Percentiles rank a stretch among this genome's conserved stretches.
phyloP scores from a whole-genome alignment of 768 basidiomycete genomes.

The Crassisporium funariophilum region DNA sequence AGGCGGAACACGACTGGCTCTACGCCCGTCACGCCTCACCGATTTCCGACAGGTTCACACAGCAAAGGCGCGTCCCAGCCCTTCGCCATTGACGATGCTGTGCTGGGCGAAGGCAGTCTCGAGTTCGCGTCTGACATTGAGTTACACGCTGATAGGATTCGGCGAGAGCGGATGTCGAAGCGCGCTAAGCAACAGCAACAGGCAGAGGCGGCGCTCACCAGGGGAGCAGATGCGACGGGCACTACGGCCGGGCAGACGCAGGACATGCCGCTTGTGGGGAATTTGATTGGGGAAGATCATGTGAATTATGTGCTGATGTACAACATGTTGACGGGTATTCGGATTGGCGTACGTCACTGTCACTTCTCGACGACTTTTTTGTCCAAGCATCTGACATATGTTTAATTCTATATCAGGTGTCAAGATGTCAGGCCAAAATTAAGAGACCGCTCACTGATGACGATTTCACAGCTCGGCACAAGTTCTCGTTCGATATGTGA shows the following conservation, averaged over 20 bases:
- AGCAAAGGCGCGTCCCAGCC: slow-evolving; percentile 33
- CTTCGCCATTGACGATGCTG: slow-evolving; percentile 37
- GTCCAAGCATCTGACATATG: slow-evolving; percentile 14
- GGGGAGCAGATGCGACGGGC: slow-evolving; percentile 20
- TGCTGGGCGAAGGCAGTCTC: slow-evolving; percentile 20
- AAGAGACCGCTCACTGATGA: slow-evolving; percentile 81
- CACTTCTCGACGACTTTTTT: slow-evolving; percentile 1
- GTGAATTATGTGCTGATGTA: slow-evolving; percentile 99
- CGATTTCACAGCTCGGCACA: slow-evolving; percentile 88
- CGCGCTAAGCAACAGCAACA: slow-evolving; percentile 66
- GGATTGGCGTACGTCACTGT: slow-evolving; percentile 74
- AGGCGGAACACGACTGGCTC: slow-evolving; percentile 78
- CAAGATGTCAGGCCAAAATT: slow-evolving; percentile 94
- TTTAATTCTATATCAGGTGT: slow-evolving; percentile 59
- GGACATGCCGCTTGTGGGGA: slow-evolving; percentile 81
- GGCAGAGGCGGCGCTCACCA: slow-evolving; percentile 59
- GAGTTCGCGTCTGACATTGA: slow-evolving; percentile 83
- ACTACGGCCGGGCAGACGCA: slow-evolving; percentile 31
- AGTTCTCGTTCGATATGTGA: slow-evolving; percentile 96
- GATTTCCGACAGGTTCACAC: slow-evolving; percentile 16
- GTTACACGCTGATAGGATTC: slow-evolving; percentile 85
- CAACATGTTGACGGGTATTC: slow-evolving; percentile 99
- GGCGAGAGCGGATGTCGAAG: slow-evolving; percentile 75
- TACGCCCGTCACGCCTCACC: slow-evolving; percentile 24
- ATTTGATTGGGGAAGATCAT: slow-evolving; percentile 97